Evolutionary conservation across 1,284 basidiomycete species (phyloP).

Genomic region (Thelephora terrestris): DNA sequence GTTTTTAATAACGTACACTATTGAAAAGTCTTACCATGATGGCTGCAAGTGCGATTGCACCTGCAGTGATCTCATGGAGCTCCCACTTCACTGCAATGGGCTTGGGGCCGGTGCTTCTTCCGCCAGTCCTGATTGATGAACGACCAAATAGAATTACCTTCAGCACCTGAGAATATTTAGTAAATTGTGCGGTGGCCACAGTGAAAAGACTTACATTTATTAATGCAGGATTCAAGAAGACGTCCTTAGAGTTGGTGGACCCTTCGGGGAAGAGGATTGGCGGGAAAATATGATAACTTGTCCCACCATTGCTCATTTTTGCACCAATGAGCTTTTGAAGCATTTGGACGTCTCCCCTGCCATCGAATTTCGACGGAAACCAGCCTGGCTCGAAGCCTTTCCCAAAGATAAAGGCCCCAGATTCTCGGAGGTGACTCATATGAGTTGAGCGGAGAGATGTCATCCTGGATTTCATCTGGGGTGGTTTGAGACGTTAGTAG

Average conservation of each 20-base stretch:
- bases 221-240: slow-evolving; percentile 2
- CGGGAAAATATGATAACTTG: neutral
- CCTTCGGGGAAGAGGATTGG: neutral
- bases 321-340: neutral
- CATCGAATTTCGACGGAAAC: neutral
- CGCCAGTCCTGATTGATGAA: neutral
- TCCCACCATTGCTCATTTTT: neutral
- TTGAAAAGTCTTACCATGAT: neutral
- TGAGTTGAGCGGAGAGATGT: neutral
- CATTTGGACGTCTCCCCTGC: neutral
- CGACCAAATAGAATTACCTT: neutral
- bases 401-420: neutral
- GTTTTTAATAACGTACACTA: neutral
- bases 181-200: neutral
- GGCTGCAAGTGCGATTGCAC: neutral
- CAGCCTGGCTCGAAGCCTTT: too few relatives aligned
- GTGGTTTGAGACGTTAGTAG: too few relatives aligned
- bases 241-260: slow-evolving; percentile 19
- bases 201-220: neutral
- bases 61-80: neutral
- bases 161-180: neutral
- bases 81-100: neutral
- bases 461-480: neutral
- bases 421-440: neutral
- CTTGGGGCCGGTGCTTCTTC: neutral